Base-by-base conservation (phyloP, 1,284 basidiomycete genomes). In the Tylopilus orsonianus region DNA sequence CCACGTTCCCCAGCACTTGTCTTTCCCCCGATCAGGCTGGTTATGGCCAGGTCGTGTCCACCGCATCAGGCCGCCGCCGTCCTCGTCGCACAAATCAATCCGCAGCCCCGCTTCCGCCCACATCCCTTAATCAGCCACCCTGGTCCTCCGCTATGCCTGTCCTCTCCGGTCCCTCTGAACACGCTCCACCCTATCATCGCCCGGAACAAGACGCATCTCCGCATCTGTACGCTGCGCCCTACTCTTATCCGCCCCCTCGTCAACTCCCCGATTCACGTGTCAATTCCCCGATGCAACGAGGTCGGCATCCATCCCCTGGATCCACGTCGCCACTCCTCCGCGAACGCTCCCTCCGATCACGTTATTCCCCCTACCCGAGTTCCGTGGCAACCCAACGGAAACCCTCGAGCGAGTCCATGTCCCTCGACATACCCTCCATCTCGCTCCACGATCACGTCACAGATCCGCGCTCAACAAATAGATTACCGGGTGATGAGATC, bases 11-110 rank as follows among this genome's bases (percentile, higher is more conserved):
- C 10, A 78, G 73, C 48, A 87, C 85, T 22, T 91, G 87, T 63
- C 71, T 91, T 41, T 80, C 87, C 2, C 87, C 88, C 46, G 88
- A 89, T 66, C 87, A 90, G 56, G 79, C 87, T 34, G 88, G 87
- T 13, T 91, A 83, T 66, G 88, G 89, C 18, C 87, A 90, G 60
- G 81, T 90, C 37, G 78, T 90, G 16, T 77, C 82, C 39, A 77
- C 73, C 35, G 74, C 78, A 19, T 72, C 77, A n/a, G 78, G 78
- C 23, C 78, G 85, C 52, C 78, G 87, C 40, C 76, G 85, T 45
- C 68, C 78, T 14, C 77, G 85, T 26, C 77, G 83, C 47, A 71
- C 56, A 47, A 64, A 69, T 52, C 67, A 65, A 30, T 49, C 55
- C 49, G 60, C 65, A 54, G 60, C 48, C 19, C 50, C 66, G 18